Base-by-base conservation (phyloP, 352 stramenopile genomes). In the Paralagenidium karlingii region DNA sequence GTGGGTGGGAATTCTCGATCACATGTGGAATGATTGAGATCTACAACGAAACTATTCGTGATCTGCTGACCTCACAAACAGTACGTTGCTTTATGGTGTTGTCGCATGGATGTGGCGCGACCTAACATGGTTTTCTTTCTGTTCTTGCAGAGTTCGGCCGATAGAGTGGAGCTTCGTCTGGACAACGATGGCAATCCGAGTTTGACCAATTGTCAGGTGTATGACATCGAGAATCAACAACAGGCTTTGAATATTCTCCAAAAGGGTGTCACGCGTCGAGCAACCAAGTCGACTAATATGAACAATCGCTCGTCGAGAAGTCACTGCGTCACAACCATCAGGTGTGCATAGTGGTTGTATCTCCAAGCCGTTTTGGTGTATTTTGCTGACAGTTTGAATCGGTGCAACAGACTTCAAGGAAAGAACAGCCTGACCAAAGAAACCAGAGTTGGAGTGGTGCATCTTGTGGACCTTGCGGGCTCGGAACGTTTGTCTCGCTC, bases 41-140 rank as follows among this genome's bases (percentile, higher is more conserved):
- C 37, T 98, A 99, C 73, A 98, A 98, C 45, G 94, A 99, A 57
- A 84, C 93, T 11, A 64, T 99, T 24, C 67, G 82, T 8, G 94
- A 99, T 45, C 47, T 99, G 26, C 59, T 98, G 21, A 61, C 75
- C 29, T 47, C 62, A n/a, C 40, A n/a, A n/a, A n/a, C n/a, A n/a
- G n/a, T n/a, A n/a, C n/a, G n/a, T n/a, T n/a, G n/a, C n/a, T n/a
- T n/a, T n/a, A n/a, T n/a, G n/a, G n/a, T n/a, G n/a, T n/a, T n/a
- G n/a, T n/a, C n/a, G n/a, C n/a, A n/a, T n/a, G n/a, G n/a, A n/a
- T n/a, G n/a, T n/a, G n/a, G n/a, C n/a, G n/a, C n/a, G n/a, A n/a
- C n/a, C n/a, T n/a, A n/a, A n/a, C n/a, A n/a, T n/a, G n/a, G n/a
- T n/a, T n/a, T n/a, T 38, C 22, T 6, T 40, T 19, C 26, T 6